Evolutionary conservation across 2,329 filamentous ascomycete genomes (phyloP).

Genomic region (Tolypocladium guangdongense): DNA sequence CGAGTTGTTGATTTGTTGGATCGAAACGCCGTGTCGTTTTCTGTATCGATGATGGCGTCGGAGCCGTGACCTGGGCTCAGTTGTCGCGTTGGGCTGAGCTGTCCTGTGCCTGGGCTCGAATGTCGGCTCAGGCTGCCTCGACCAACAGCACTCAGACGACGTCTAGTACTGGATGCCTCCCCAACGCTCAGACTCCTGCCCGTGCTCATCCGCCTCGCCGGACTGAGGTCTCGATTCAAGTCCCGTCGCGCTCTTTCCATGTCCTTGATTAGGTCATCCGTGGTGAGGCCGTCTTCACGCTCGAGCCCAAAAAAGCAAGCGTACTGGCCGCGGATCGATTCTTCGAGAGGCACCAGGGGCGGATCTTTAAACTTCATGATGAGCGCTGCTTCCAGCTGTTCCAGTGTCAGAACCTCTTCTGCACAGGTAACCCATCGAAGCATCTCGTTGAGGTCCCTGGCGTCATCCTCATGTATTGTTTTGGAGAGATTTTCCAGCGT

Average conservation of each 20-base stretch:
- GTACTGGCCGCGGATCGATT: slow-evolving; percentile 31
- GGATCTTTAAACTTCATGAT: slow-evolving; percentile 30
- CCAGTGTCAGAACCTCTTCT: slow-evolving; percentile 29
- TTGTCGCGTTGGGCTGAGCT: slow-evolving; percentile 7
- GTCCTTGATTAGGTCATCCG: slow-evolving; percentile 28
- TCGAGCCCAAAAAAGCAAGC: slow-evolving; percentile 35
- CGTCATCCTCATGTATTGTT: slow-evolving; percentile 26
- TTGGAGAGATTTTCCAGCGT: slow-evolving; percentile 30
- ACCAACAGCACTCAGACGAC: slow-evolving; percentile 4
- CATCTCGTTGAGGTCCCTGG: slow-evolving; percentile 33
- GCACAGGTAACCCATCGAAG: slow-evolving; percentile 35
- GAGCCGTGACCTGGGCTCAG: slow-evolving; percentile 18
- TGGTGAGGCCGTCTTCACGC: slow-evolving; percentile 31
- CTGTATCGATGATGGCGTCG: slow-evolving; percentile 17
- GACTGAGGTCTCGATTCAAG: slow-evolving; percentile 10
- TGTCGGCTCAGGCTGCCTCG: slow-evolving; percentile 5
- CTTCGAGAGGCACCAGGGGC: slow-evolving; percentile 25
- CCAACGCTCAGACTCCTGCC: slow-evolving; percentile 5
- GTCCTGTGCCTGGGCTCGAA: slow-evolving; percentile 14
- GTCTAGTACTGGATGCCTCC: slow-evolving; percentile 1
- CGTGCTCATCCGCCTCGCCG: slow-evolving; percentile 5
- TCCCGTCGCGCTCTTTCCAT: slow-evolving; percentile 20
- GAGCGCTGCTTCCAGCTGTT: slow-evolving; percentile 31
- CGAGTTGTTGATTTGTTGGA: slow-evolving; percentile 29
- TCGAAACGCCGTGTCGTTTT: slow-evolving; percentile 26